Evolutionary conservation across 2,329 filamentous ascomycete genomes (phyloP).

Genomic region (Fusarium setosum): DNA sequence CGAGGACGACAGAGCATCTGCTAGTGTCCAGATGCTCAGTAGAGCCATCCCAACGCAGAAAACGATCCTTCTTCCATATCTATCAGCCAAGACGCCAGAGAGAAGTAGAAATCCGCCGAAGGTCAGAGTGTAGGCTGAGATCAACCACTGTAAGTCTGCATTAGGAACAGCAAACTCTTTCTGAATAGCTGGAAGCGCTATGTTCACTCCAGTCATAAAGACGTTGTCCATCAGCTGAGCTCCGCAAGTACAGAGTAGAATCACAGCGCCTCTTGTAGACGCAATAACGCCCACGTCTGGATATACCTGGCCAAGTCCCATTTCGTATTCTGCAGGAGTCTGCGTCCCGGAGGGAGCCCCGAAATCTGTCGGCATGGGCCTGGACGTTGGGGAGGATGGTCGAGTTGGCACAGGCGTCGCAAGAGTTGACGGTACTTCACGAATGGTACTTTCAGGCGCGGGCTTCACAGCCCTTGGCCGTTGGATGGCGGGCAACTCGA

Average conservation of each 20-base stretch:
- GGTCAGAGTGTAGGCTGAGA: slow-evolving; percentile 8
- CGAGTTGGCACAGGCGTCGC: no score
- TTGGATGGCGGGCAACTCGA: no score
- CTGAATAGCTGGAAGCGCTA: slow-evolving; percentile 15
- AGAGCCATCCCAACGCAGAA: no score
- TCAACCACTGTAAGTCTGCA: slow-evolving; percentile 9
- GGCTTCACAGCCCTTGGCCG: no score
- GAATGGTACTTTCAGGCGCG: no score
- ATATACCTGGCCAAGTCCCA: slow-evolving; percentile 10
- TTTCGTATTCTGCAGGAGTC: slow-evolving; percentile 11
- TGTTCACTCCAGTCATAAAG: slow-evolving; percentile 24
- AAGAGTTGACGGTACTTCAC: no score
- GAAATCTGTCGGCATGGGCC: neutral
- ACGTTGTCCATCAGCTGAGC: slow-evolving; percentile 22
- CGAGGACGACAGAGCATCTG: no score
- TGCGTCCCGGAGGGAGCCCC: slow-evolving; percentile 2
- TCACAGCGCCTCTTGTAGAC: slow-evolving; percentile 13
- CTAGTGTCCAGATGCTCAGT: no score
- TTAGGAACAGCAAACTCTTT: slow-evolving; percentile 16
- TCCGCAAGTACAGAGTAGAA: slow-evolving; percentile 17
- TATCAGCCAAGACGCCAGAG: no score
- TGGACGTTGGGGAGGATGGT: no score
- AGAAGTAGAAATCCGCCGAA: slow-evolving; percentile 9
- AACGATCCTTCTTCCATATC: no score
- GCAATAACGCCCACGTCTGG: slow-evolving; percentile 8